Percentiles rank a stretch among this genome's conserved stretches.
These are phyloP conservation scores for Cryphonectria carpinicola DNA, from an alignment of 2,329 filamentous ascomycete species.

Conservation along the genomic window DNA sequence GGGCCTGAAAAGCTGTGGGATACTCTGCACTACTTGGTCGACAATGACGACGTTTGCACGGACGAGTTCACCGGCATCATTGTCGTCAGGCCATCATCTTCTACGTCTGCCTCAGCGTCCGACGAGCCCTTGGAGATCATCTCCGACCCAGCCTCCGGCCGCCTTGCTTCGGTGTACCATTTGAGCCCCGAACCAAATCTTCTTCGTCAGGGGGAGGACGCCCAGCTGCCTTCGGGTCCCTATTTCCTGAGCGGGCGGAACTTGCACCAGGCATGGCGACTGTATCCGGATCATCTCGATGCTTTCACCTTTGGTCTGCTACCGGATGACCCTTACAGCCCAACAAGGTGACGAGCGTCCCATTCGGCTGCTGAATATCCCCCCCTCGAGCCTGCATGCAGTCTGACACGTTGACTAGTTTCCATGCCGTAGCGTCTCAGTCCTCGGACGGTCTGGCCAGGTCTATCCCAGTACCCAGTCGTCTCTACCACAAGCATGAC, in stretches of 20 bases:
- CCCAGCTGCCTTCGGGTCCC: slow-evolving; percentile 43
- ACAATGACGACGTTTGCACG: slow-evolving; percentile 45
- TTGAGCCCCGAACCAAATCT: neutral
- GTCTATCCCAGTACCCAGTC: slow-evolving; percentile 28
- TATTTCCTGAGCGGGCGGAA: slow-evolving; percentile 48
- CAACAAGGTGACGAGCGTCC: slow-evolving; percentile 9
- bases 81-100: slow-evolving; percentile 42
- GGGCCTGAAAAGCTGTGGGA: slow-evolving; percentile 39
- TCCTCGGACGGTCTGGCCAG: slow-evolving; percentile 35
- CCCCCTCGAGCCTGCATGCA: neutral
- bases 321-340: slow-evolving; percentile 38
- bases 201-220: neutral
- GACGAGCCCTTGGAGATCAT: slow-evolving; percentile 9
- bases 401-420: slow-evolving; percentile 33
- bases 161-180: slow-evolving; percentile 20
- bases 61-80: slow-evolving; percentile 44
- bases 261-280: slow-evolving; percentile 45
- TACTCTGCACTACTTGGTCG: slow-evolving; percentile 39
- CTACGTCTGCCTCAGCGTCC: slow-evolving; percentile 18
- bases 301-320: slow-evolving; percentile 45
- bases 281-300: slow-evolving; percentile 44
- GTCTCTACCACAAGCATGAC: slow-evolving; percentile 20
- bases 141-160: neutral
- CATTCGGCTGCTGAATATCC: neutral
- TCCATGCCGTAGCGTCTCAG: slow-evolving; percentile 37